Conservation (phyloP, 2,329 filamentous ascomycete genomes). For the Fusarium citri region DNA sequence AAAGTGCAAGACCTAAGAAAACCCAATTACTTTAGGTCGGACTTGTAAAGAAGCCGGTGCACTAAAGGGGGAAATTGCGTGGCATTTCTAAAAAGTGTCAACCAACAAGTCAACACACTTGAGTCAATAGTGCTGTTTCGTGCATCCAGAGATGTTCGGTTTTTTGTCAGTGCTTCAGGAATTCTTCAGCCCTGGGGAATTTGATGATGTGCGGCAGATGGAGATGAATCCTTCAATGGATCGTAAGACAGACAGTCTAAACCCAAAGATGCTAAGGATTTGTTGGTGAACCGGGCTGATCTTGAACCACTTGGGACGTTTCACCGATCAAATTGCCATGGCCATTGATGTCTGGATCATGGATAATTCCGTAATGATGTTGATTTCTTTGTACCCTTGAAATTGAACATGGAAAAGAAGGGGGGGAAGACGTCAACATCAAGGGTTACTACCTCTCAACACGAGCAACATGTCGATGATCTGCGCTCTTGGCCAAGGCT, state of each 20-base stretch:
- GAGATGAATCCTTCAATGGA: background rate
- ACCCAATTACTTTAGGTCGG: constrained; percentile 3
- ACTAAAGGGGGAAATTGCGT: constrained; percentile 37
- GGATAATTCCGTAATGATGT: background rate
- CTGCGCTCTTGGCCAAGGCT: constrained; percentile 14
- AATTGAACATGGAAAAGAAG: constrained; percentile 1
- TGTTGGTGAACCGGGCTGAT: constrained; percentile 18
- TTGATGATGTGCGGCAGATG: constrained; percentile 17
- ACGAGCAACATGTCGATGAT: background rate
- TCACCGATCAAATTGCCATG: constrained; percentile 25
- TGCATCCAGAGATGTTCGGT: background rate
- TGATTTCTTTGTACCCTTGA: background rate
- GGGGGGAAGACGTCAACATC: background rate
- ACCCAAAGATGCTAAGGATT: background rate
- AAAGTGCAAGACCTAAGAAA: constrained; percentile 6
- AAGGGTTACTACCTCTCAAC: background rate
- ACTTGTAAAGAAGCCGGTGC: constrained; percentile 10
- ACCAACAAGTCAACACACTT: constrained; percentile 3
- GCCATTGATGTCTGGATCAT: background rate
- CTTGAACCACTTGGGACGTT: constrained; percentile 27
- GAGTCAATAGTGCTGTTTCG: constrained; percentile 6
- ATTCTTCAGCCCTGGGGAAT: constrained; percentile 18
- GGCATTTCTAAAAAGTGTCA: constrained; percentile 9
- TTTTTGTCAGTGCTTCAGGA: background rate
- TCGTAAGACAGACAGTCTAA: constrained; percentile 1